Percentiles rank a stretch among this genome's conserved stretches.
Evolutionary conservation across 495 filamentous ascomycete species (phyloP).

Genomic region (Apodospora peruviana): DNA sequence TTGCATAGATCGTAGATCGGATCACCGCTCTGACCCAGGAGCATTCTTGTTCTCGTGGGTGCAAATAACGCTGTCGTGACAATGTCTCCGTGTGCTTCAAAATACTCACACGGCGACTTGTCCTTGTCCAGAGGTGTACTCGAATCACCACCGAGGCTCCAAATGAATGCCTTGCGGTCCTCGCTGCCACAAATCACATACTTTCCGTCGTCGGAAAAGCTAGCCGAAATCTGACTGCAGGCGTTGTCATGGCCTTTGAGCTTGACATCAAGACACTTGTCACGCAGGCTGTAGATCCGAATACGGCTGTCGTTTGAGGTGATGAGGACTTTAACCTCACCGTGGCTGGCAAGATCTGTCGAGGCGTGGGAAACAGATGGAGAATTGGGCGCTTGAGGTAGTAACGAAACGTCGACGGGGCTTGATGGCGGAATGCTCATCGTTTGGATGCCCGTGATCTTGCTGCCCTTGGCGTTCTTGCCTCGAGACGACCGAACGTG

Average conservation of each 20-base stretch:
- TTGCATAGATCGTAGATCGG: conserved; percentile 96
- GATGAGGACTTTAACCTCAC: conserved; percentile 79
- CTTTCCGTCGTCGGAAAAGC: conserved; percentile 79
- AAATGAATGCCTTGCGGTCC: conserved; percentile 83
- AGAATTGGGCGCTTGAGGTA: conserved; percentile 32
- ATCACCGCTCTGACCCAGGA: conserved; percentile 75
- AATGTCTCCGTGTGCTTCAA: conserved; percentile 83
- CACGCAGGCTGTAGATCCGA: conserved; percentile 80
- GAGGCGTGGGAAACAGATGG: conserved; percentile 11
- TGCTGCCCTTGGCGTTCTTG: conserved; percentile 91
- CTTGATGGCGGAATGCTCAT: conserved; percentile 47
- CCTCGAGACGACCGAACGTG: conserved; percentile 87
- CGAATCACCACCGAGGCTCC: conserved; percentile 57
- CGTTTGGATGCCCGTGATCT: conserved; percentile 92
- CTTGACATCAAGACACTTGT: conserved; percentile 81
- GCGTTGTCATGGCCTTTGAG: conserved; percentile 89
- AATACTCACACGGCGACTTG: conserved; percentile 75
- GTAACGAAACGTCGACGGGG: background rate
- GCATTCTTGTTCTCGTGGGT: conserved; percentile 68
- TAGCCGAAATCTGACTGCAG: conserved; percentile 86
- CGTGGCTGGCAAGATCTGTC: conserved; percentile 26
- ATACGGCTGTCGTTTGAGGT: conserved; percentile 95
- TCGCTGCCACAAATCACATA: conserved; percentile 94
- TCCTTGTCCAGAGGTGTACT: conserved; percentile 61
- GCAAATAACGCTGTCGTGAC: conserved; percentile 86